Evolutionary conservation across 805 yeast species (phyloP).

Genomic region (Starmerella bombicola): DNA sequence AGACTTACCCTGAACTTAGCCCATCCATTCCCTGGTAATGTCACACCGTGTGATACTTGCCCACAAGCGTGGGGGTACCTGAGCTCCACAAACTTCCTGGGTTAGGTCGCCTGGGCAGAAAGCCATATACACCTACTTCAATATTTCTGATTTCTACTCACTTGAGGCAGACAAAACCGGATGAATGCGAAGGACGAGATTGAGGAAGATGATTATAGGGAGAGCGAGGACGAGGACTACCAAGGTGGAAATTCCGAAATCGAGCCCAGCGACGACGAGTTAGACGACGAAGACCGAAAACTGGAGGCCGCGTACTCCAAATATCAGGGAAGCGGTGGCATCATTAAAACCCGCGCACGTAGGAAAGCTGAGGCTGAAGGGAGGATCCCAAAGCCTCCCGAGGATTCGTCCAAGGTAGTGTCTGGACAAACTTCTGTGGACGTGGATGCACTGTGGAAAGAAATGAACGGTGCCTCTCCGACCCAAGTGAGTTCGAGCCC

Average conservation of each 20-base stretch:
- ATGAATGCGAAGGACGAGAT: constrained; percentile 1
- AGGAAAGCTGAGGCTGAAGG: constrained; percentile 29
- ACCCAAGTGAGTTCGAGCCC: neutral
- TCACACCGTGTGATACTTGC: no score
- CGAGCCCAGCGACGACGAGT: constrained; percentile 28
- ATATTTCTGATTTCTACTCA: no score
- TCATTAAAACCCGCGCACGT: constrained; percentile 59
- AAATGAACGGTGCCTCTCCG: constrained; percentile 31
- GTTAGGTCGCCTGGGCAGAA: no score
- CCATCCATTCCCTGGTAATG: no score
- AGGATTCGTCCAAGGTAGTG: constrained; percentile 5
- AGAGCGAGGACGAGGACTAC: constrained; percentile 48
- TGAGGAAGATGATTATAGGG: constrained; percentile 38
- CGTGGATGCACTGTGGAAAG: constrained; percentile 44
- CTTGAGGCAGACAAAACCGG: no score
- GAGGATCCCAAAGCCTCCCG: neutral
- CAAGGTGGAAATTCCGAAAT: constrained; percentile 30
- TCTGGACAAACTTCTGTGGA: constrained; percentile 31
- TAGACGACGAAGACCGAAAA: constrained; percentile 31
- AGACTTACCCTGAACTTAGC: no score
- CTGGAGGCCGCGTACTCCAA: constrained; percentile 34
- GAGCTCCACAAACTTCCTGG: no score
- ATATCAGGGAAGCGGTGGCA: constrained; percentile 51
- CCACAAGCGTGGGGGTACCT: no score
- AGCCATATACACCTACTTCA: no score